Evolutionary conservation across 2,329 filamentous ascomycete genomes (phyloP).

Genomic region (Aspergillus sp.): DNA sequence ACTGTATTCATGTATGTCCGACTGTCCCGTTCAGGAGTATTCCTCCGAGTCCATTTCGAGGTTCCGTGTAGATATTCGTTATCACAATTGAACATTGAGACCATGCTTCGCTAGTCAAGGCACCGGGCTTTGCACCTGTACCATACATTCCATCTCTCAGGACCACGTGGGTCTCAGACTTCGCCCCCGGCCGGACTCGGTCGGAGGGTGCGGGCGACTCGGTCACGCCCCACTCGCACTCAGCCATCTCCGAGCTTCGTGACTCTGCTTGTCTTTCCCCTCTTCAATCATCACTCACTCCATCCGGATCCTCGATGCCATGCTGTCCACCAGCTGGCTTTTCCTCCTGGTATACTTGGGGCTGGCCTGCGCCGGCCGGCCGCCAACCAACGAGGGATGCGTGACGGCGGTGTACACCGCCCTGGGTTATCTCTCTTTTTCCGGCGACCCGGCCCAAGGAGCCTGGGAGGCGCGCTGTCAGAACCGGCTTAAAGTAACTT

Average conservation of each 20-base stretch:
- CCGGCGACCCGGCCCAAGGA: constrained; percentile 21
- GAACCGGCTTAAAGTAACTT: constrained; percentile 36
- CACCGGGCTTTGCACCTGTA: not conserved
- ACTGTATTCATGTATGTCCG: not conserved
- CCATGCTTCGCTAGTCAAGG: not conserved
- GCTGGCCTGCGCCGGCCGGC: constrained; percentile 11
- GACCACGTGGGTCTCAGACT: not conserved
- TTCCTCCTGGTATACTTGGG: constrained; percentile 14
- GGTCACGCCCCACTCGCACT: constrained; percentile 7
- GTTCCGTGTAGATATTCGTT: not conserved
- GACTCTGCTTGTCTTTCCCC: not conserved
- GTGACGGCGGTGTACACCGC: constrained; percentile 36
- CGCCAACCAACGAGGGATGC: constrained; percentile 32
- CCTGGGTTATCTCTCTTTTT: constrained; percentile 36
- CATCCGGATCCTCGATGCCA: constrained; percentile 6
- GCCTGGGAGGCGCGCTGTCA: constrained; percentile 33
- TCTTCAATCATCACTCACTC: not conserved
- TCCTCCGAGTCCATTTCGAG: not conserved
- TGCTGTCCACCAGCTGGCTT: constrained; percentile 24
- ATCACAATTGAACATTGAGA: not conserved
- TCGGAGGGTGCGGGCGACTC: constrained; percentile 2
- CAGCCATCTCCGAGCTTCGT: not conserved
- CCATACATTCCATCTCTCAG: not conserved
- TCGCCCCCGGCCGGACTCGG: not conserved
- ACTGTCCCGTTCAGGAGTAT: not conserved